These are phyloP conservation scores for Fusarium pseudonygamai DNA, from an alignment of 2,329 filamentous ascomycete genomes.

Conservation along the genomic window DNA sequence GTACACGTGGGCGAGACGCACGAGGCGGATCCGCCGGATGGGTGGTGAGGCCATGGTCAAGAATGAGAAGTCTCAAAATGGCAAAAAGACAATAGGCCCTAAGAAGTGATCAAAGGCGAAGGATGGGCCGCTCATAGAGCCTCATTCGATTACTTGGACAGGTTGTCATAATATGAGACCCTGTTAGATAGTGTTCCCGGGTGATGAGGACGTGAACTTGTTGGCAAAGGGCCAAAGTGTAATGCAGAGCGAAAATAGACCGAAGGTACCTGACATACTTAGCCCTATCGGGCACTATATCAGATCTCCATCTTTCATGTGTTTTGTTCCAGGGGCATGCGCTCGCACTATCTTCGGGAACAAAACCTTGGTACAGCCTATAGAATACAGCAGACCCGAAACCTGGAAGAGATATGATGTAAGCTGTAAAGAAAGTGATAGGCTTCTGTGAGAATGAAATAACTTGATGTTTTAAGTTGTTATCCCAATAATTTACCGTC, in stretches of 20 bases:
- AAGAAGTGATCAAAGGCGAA: too few species aligned
- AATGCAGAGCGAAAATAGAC: too few species aligned
- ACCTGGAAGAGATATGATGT: background rate
- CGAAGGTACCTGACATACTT: too few species aligned
- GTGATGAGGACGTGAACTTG: too few species aligned
- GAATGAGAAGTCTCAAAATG: background rate
- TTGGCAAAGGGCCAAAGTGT: too few species aligned
- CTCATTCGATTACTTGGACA: too few species aligned
- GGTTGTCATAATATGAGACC: too few species aligned
- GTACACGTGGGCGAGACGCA: background rate
- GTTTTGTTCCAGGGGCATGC: background rate
- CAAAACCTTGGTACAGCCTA: background rate
- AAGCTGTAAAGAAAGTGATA: background rate
- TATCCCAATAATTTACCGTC: background rate
- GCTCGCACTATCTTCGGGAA: background rate
- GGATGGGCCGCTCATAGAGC: too few species aligned
- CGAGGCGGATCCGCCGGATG: background rate
- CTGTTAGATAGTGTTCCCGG: too few species aligned
- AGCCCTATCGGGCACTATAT: too few species aligned
- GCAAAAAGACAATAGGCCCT: too few species aligned
- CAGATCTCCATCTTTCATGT: too few species aligned
- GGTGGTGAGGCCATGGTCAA: background rate
- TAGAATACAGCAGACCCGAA: background rate
- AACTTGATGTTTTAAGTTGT: background rate
- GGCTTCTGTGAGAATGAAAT: accelerated